Conservation (phyloP, 331 rosid species). For the Quercus tomentella region DNA sequence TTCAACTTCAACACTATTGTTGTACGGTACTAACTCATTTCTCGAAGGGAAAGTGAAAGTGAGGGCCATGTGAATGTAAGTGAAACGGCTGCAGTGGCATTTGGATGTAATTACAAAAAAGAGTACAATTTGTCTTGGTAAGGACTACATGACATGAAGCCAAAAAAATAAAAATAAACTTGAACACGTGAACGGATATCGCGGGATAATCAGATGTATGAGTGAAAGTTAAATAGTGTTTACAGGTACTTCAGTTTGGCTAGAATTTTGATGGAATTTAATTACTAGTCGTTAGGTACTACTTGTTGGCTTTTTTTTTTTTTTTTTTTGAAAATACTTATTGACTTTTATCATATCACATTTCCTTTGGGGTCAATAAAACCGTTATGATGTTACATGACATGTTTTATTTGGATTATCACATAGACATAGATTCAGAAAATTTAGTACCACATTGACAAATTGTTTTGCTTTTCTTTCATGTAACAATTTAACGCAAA, state of each 20-base stretch:
- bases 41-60: neutral
- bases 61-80: neutral
- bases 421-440: neutral
- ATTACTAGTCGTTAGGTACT: neutral
- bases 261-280: neutral
- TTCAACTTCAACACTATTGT: too few relatives aligned
- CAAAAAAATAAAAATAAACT: neutral
- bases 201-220: slow-evolving; percentile 44
- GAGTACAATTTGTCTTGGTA: slow-evolving; percentile 14
- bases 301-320: neutral
- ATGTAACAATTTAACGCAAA: too few relatives aligned
- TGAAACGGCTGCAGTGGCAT: slow-evolving; percentile 39
- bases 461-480: too few relatives aligned
- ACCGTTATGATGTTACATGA: too few relatives aligned
- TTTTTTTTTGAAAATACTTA: neutral
- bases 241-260: slow-evolving; percentile 14
- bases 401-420: too few relatives aligned
- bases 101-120: slow-evolving; percentile 20
- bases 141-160: neutral
- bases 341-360: neutral
- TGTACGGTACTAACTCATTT: neutral
- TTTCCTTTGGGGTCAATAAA: neutral
- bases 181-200: slow-evolving; percentile 49
- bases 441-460: too few relatives aligned
- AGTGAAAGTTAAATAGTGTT: neutral